A percentile compares a stretch with the other conserved stretches of the same genome.
Evolutionary conservation across 2,329 filamentous ascomycete species (phyloP).

Genomic region (Rhynchosporium secalis): DNA sequence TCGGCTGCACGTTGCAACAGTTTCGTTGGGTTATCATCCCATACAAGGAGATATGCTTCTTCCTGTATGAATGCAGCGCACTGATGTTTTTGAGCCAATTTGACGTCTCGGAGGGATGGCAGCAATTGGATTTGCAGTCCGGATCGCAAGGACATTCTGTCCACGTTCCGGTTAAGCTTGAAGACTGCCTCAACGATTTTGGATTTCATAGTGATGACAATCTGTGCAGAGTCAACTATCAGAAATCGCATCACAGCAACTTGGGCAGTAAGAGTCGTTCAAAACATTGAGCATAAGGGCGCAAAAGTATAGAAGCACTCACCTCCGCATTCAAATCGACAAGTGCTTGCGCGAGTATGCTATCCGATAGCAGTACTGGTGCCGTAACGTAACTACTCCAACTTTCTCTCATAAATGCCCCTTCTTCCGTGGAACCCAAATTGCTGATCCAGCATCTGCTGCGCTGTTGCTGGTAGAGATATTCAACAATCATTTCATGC

Average conservation of each 20-base stretch:
- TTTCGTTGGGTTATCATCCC: slow-evolving; percentile 78
- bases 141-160: slow-evolving; percentile 76
- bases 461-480: slow-evolving; percentile 21
- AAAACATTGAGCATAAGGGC: neutral
- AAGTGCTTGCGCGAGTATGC: slow-evolving; percentile 19
- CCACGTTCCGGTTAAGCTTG: slow-evolving; percentile 66
- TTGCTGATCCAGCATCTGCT: slow-evolving; percentile 23
- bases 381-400: slow-evolving; percentile 19
- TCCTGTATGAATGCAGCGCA: slow-evolving; percentile 77
- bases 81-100: slow-evolving; percentile 72
- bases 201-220: slow-evolving; percentile 79
- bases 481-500: slow-evolving; percentile 22
- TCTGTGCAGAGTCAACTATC: slow-evolving; percentile 45
- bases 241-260: slow-evolving; percentile 25
- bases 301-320: slow-evolving; percentile 8
- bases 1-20: slow-evolving; percentile 69
- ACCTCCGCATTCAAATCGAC: slow-evolving; percentile 20
- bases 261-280: neutral
- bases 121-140: slow-evolving; percentile 76
- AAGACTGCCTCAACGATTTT: slow-evolving; percentile 77
- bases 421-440: slow-evolving; percentile 11
- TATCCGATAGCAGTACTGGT: slow-evolving; percentile 14
- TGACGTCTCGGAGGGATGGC: slow-evolving; percentile 68
- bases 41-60: slow-evolving; percentile 71
- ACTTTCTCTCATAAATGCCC: slow-evolving; percentile 18